Evolutionary conservation across 208 protist species (phyloP), one percentile per base, ranked within the genome.

Genomic region (Crithidia mellificae): DNA sequence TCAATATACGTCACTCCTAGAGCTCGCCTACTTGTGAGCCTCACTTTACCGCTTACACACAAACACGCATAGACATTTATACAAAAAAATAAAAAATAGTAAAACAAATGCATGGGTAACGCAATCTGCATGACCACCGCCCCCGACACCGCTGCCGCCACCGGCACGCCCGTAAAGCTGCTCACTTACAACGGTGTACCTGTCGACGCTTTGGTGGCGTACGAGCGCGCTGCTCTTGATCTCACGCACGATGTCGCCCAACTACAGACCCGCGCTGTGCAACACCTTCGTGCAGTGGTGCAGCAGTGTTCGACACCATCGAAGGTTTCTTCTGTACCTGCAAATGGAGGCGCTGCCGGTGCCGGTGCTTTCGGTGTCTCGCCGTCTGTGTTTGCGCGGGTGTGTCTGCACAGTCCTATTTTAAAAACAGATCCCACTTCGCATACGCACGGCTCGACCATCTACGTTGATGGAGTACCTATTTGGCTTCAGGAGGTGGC

Each of bases 401-500:
- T 15, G 41, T 46, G 41, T 46, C 17, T 46, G 41, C 17, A 38
- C 34, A 38, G 15, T 7, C 2, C 41, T 17, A 5, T 15, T 17
- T 46, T 46, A 7, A n/a, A 27, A 2, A 34, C 49, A 30, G 11
- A 30, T 32, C 50, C 12, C 50, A 36, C 2, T 27, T 6, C 29
- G 5, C 50, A 19, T 38, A 27, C 29, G 6, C 17, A 46, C 41
- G n/a, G 36, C 8, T 22, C 2, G 6, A 1, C 14, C 6, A 67
- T 49, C 25, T 86, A 84, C 61, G 55, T 61, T 8, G 72, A 74
- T 2, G 66, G 73, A 6, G 75, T 90, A 20, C 84, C 84, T 7
- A n/a, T 90, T 32, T 55, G 79, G 47, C 52, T 90, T 55, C 84
- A 90, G 29, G 84, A 90, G 27, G 44, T 86, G 2, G 78, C 70